Evolutionary conservation across 2,329 filamentous ascomycete species (phyloP).

Genomic region (Aspergillus udagawae): DNA sequence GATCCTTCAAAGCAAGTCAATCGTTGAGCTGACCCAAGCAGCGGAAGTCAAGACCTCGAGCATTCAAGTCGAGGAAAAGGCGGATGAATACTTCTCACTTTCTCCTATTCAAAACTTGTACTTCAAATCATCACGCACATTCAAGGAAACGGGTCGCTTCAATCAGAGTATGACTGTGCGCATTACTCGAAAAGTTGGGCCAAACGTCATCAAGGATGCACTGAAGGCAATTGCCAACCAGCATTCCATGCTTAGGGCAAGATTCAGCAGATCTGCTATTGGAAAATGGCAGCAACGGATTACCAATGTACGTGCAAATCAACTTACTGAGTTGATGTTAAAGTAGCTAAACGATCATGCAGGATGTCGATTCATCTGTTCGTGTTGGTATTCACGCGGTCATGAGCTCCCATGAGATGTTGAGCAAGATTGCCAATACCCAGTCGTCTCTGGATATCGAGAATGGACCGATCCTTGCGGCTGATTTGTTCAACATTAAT

Average conservation of each 20-base stretch:
- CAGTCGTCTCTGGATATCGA: slow-evolving; percentile 30
- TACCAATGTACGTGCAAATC: slow-evolving; percentile 17
- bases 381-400: slow-evolving; percentile 27
- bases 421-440: slow-evolving; percentile 26
- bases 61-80: slow-evolving; percentile 21
- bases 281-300: slow-evolving; percentile 28
- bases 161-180: slow-evolving; percentile 34
- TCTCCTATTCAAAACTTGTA: slow-evolving; percentile 35
- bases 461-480: slow-evolving; percentile 22
- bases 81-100: slow-evolving; percentile 25
- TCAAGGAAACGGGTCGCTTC: slow-evolving; percentile 24
- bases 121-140: slow-evolving; percentile 20
- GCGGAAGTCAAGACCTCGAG: slow-evolving; percentile 16
- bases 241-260: slow-evolving; percentile 34
- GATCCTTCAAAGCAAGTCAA: slow-evolving; percentile 31
- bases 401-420: slow-evolving; percentile 19
- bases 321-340: not conserved
- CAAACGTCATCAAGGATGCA: slow-evolving; percentile 22
- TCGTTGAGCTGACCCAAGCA: slow-evolving; percentile 27
- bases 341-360: slow-evolving; percentile 9
- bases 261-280: slow-evolving; percentile 18
- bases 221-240: slow-evolving; percentile 27
- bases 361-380: slow-evolving; percentile 31
- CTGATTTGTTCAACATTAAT: slow-evolving; percentile 15
- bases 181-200: slow-evolving; percentile 22